phyloP scores from a whole-genome alignment of 306 rosid genomes.

The Mimosa bimucronata region DNA sequence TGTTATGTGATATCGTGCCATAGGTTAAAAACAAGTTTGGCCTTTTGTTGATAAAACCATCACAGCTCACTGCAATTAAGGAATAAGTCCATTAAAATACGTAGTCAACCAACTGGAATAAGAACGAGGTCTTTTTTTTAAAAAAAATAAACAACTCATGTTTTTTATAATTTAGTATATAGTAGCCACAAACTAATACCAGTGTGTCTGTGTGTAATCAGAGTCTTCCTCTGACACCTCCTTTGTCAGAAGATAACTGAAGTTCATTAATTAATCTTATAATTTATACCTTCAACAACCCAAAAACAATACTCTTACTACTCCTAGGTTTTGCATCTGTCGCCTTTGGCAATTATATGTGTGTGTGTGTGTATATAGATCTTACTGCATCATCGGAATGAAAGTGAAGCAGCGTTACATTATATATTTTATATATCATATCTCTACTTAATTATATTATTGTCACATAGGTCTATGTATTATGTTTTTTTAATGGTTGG shows the following conservation, averaged over 20 bases:
- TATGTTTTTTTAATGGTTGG: not conserved
- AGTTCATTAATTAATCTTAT: not conserved
- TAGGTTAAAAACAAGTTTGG: not conserved
- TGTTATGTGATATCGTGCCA: not conserved
- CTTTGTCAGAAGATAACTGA: not conserved
- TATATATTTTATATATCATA: not conserved
- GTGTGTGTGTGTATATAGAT: no score
- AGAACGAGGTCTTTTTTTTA: not conserved
- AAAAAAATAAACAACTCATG: no score
- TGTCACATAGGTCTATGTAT: not conserved
- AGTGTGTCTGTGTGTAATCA: not conserved
- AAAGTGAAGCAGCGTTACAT: not conserved
- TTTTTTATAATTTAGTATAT: no score
- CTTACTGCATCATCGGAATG: not conserved
- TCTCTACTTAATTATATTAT: not conserved
- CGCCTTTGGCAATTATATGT: not conserved
- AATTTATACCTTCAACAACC: not conserved
- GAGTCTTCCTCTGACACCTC: not conserved
- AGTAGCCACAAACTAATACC: not conserved
- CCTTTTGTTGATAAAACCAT: not conserved
- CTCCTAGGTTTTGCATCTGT: not conserved
- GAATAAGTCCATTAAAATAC: not conserved
- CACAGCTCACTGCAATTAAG: conserved; percentile 1
- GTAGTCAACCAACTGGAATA: not conserved
- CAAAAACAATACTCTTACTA: not conserved